Evolutionary conservation across 2,329 filamentous ascomycete genomes (phyloP), one percentile per base, ranked within the genome.

Genomic region (Fusarium nanum): DNA sequence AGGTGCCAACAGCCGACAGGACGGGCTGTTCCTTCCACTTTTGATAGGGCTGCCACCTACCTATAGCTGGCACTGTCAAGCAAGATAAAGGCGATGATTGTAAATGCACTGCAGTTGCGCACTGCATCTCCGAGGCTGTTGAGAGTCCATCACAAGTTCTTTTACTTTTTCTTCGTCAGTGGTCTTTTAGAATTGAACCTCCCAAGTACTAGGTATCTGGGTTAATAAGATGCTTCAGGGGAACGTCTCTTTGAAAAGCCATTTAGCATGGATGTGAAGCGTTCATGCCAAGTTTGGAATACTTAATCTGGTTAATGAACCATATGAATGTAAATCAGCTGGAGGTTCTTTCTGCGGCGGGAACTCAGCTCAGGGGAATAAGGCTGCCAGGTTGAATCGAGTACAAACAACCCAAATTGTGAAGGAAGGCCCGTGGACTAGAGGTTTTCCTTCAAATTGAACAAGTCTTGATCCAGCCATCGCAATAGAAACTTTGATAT

Each of bases 1-100:
- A 70, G 55, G 64, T 64, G 60, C 62, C 56, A 53, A 59, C 56
- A 52, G 50, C 62, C 59, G 66, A 69, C 67, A 73, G 53, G 49
- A 60, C 41, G 60, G 55, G 56, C 54, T 28, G 48, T 46, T 60
- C 62, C 59, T 66, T 63, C 63, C 56, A 27, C 25, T 54, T 46
- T 60, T 28, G 27, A 41, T 47, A 32, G 10, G 46, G 42, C 37
- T 23, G 45, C 44, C 54, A 52, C 50, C 54, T 37, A 11, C n/a
- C 34, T 57, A 47, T 50, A 60, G 48, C 52, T 60, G 67, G 53
- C 60, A 66, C 55, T 62, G 42, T 18, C 61, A 54, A 30, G 45
- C 23, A 41, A 42, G 48, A 42, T 37, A 44, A 37, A 37, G 23
- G 23, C 16, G 27, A 7, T 22, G 18, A n/a, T 34, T 20, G 16